A percentile compares a stretch with the other conserved stretches of the same genome.
These are phyloP conservation scores for Tolypocladium sp. DNA, from an alignment of 2,329 filamentous ascomycete species.

Conservation along the genomic window DNA sequence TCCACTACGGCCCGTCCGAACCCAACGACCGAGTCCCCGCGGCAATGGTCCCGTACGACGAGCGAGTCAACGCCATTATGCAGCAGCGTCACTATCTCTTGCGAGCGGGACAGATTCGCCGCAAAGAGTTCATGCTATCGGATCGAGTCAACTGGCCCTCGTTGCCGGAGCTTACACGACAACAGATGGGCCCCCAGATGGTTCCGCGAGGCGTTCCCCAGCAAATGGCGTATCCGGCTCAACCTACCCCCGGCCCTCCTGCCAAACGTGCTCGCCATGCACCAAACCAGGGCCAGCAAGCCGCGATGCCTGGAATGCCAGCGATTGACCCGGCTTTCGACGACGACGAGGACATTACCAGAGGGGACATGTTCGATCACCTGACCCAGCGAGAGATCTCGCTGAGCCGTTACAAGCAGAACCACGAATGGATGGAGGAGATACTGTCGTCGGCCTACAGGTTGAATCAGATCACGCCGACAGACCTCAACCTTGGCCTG, in stretches of 20 bases:
- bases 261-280: conserved; percentile 44
- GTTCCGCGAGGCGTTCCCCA: conserved; percentile 43
- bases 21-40: conserved; percentile 64
- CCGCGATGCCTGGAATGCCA: conserved; percentile 27
- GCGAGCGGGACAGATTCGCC: conserved; percentile 69
- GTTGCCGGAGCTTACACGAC: conserved; percentile 48
- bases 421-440: conserved; percentile 99
- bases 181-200: conserved; percentile 41
- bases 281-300: conserved; percentile 28
- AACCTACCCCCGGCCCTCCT: conserved; percentile 40
- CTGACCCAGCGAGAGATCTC: conserved; percentile 86
- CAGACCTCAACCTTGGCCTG: conserved; percentile 77
- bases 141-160: conserved; percentile 87
- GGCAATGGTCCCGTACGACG: conserved; percentile 54
- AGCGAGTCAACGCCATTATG: conserved; percentile 51
- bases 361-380: conserved; percentile 83
- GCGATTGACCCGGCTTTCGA: conserved; percentile 48
- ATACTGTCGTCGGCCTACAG: conserved; percentile 85
- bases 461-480: conserved; percentile 74
- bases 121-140: conserved; percentile 90
- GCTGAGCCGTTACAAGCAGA: conserved; percentile 77
- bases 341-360: conserved; percentile 81
- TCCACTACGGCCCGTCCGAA: conserved; percentile 78
- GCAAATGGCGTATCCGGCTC: conserved; percentile 53
- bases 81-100: conserved; percentile 56